Evolutionary conservation across 2,329 filamentous ascomycete genomes (phyloP), one percentile per base, ranked within the genome.

Genomic region (Gremmenia infestans): DNA sequence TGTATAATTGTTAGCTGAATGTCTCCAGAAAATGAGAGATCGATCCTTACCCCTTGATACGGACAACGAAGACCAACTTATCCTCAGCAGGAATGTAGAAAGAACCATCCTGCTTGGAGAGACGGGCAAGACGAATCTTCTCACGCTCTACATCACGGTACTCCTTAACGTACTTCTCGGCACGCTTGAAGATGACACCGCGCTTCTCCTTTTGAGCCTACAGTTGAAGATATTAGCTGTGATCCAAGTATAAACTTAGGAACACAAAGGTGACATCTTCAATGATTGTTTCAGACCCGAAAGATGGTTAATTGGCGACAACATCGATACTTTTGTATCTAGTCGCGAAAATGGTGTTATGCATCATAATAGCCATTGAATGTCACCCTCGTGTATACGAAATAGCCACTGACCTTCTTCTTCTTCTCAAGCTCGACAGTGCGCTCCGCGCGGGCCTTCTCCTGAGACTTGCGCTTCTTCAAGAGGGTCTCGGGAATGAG

Each of bases 401-500:
- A 61, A 60, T 59, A 48, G 53, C 22, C 5, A 63, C 59, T 53
- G 57, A 97, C 94, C 82, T 90, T 83, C 82, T 94, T 94, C 78
- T 86, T 89, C 83, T 96, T 89, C 78, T 91, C 83, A 67, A 85
- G 76, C 72, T 89, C 89, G 66, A 88, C 83, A 68, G 82, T 78
- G 75, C 87, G 88, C 80, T 93, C 89, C 77, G 94, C 92, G 77
- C 92, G 89, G 76, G 92, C 91, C 87, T 97, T 96, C 87, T 99
- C 94, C 82, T 97, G 93, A 78, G 86, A 91, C 91, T 99, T 99
- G 83, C 94, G 90, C 91, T 99, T 99, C 89, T 99, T 99, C 78
- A 99, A 86, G 73, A 99, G 90, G 72, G 94, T 99, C 90, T 99
- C 94, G 70, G 94, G 94, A 75, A 97, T 91, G 76, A 97, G 83